phyloP scores from a whole-genome alignment of 2,329 filamentous ascomycete species.

The Neocucurbitaria cava region DNA sequence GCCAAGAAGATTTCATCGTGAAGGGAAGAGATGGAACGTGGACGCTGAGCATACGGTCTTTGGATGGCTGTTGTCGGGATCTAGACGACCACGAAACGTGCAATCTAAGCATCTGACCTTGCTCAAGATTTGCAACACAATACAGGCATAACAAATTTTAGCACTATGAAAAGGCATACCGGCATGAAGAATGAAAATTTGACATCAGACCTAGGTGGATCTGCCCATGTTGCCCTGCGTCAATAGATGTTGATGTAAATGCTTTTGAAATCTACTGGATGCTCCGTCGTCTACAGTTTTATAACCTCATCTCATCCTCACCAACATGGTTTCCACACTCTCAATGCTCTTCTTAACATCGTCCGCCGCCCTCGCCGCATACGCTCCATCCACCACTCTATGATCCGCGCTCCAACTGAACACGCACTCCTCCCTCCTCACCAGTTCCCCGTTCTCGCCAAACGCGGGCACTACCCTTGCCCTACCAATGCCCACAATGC shows the following conservation, averaged over 20 bases:
- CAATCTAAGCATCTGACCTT: background rate
- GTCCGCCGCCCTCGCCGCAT: conserved; percentile 89
- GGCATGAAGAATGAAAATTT: background rate
- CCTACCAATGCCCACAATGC: conserved; percentile 87
- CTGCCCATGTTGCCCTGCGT: background rate
- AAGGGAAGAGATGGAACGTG: background rate
- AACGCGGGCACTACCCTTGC: conserved; percentile 85
- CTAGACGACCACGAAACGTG: background rate
- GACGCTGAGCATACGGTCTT: background rate
- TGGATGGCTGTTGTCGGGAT: background rate
- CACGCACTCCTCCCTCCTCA: conserved; percentile 81
- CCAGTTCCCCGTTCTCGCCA: conserved; percentile 60
- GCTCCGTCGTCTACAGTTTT: background rate
- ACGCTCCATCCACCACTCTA: conserved; percentile 91
- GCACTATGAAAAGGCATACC: background rate
- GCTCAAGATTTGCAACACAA: too few relatives aligned
- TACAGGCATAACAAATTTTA: too few relatives aligned
- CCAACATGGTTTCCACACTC: conserved; percentile 84
- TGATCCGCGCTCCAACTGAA: conserved; percentile 98
- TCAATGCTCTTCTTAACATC: conserved; percentile 80
- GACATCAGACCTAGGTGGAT: background rate
- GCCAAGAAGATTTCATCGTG: background rate
- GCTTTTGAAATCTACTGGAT: conserved; percentile 2
- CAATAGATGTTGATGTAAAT: background rate
- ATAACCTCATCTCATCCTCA: conserved; percentile 58